These are phyloP conservation scores for Multifurca ochricompacta DNA, from an alignment of 768 basidiomycete species.

Conservation along the genomic window DNA sequence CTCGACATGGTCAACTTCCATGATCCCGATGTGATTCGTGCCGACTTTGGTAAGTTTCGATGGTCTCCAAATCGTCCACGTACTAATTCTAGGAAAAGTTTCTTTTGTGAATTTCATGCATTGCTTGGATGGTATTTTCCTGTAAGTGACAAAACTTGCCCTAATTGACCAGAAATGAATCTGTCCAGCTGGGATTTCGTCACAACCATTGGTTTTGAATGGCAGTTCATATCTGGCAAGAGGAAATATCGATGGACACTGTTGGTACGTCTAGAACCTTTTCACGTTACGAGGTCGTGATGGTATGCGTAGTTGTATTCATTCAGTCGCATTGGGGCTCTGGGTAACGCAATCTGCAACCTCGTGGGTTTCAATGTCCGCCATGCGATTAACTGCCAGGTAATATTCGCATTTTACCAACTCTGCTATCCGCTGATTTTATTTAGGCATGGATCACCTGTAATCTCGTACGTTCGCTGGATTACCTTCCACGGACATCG, in stretches of 20 bases:
- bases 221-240: neutral
- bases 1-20: no score
- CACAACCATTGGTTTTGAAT: slow-evolving; percentile 6
- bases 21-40: no score
- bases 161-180: neutral
- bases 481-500: neutral
- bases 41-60: neutral
- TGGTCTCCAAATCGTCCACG: neutral
- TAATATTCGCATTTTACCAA: neutral
- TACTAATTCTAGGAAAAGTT: neutral
- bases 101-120: neutral
- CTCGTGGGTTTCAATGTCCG: neutral
- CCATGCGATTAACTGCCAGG: slow-evolving; percentile 8
- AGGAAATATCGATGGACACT: slow-evolving; percentile 4
- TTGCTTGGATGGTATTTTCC: neutral
- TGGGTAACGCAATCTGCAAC: neutral
- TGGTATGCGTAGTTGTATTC: slow-evolving; percentile 4
- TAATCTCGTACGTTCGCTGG: slow-evolving; percentile 1
- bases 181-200: slow-evolving; percentile 10
- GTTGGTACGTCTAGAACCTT: neutral
- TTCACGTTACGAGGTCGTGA: neutral
- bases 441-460: neutral
- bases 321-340: neutral
- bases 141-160: neutral
- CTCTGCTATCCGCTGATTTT: neutral